Percentiles rank a stretch among this genome's conserved stretches.
These are phyloP conservation scores for Yamadazyma olivae DNA, from an alignment of 805 yeast genomes.

Conservation along the genomic window DNA sequence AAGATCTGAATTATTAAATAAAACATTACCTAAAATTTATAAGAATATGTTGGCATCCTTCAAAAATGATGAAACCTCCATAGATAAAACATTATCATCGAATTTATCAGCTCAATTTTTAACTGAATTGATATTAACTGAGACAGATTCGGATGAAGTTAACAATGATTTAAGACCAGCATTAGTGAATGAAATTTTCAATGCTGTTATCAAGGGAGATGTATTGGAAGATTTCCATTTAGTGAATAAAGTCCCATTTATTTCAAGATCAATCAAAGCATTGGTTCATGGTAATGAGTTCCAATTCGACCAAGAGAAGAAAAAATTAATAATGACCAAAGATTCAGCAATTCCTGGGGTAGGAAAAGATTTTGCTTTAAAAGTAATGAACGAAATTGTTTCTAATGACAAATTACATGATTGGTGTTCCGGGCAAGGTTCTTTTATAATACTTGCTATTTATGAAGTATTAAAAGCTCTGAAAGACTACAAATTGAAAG, in stretches of 20 bases:
- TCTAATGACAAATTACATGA: constrained; percentile 43
- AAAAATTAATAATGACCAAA: constrained; percentile 45
- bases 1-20: constrained; percentile 62
- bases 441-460: constrained; percentile 81
- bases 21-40: constrained; percentile 65
- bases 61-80: constrained; percentile 27
- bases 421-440: constrained; percentile 70
- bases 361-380: constrained; percentile 60
- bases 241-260: constrained; percentile 62
- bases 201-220: constrained; percentile 60
- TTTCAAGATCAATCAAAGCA: constrained; percentile 70
- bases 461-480: constrained; percentile 54
- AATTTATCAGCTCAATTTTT: constrained; percentile 83
- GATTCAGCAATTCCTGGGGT: constrained; percentile 41
- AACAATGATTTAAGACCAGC: constrained; percentile 39
- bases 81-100: constrained; percentile 54
- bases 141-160: constrained; percentile 34
- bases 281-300: constrained; percentile 85
- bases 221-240: constrained; percentile 65
- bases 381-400: constrained; percentile 51
- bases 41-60: constrained; percentile 40
- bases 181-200: constrained; percentile 55
- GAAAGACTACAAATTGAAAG: constrained; percentile 21
- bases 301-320: constrained; percentile 50
- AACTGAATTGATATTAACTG: constrained; percentile 61